These are phyloP conservation scores for Penicillium sp. DNA, from an alignment of 2,329 filamentous ascomycete genomes.

Conservation along the genomic window DNA sequence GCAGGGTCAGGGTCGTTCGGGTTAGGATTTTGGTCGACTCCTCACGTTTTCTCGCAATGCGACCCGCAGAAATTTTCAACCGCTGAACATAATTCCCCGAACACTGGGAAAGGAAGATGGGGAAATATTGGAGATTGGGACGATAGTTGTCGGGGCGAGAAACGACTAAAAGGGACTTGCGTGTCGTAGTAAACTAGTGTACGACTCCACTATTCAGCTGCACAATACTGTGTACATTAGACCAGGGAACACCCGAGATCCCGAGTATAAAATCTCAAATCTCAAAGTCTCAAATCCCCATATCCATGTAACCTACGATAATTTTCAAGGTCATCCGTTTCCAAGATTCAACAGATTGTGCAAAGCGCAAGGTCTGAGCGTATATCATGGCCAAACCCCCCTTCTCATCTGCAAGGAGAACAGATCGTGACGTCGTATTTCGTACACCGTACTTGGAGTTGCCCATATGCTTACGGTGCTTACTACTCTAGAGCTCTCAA, in stretches of 20 bases:
- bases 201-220: conserved; percentile 15
- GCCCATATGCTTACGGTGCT: not conserved
- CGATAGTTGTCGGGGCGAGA: conserved; percentile 10
- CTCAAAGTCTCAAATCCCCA: no score
- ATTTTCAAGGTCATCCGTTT: not conserved
- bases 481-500: not conserved
- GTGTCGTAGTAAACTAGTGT: conserved; percentile 16
- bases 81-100: conserved; percentile 14
- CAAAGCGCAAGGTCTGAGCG: not conserved
- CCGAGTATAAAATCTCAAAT: not conserved
- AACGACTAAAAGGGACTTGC: conserved; percentile 11
- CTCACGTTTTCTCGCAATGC: not conserved
- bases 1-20: not conserved
- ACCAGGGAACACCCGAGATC: not conserved
- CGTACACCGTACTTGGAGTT: not conserved
- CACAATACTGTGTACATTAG: not conserved
- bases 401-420: conserved; percentile 9
- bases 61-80: conserved; percentile 9
- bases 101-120: not conserved
- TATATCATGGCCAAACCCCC: not conserved
- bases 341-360: not conserved
- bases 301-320: not conserved
- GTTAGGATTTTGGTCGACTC: not conserved
- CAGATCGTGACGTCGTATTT: conserved; percentile 5
- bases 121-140: conserved; percentile 1